Base-by-base conservation (phyloP, 2,329 filamentous ascomycete species). In the Fusarium gaditjirri region DNA sequence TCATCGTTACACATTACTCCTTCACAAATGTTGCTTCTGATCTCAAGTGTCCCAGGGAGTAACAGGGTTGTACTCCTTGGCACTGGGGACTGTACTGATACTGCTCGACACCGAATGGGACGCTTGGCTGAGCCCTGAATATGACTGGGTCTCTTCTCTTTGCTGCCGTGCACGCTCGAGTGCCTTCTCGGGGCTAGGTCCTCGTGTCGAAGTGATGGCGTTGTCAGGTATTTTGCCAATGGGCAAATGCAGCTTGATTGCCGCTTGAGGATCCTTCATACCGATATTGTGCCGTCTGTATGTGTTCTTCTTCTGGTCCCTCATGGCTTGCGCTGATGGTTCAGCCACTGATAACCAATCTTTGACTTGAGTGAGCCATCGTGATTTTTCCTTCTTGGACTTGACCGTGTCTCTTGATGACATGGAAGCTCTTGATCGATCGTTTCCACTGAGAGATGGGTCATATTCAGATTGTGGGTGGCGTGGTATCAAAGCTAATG, bases 281-380 rank as follows among this genome's bases (percentile, higher is more conserved):
- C 83, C 77, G 55, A 87, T 77, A 25, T 84, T 85, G n/a, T 84
- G 82, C 44, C 80, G 84, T 50, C 81, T 79, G 68, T 81, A 87
- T 3, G 81, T 78, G 19, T 81, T 80, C 57, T 80, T 82, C 72
- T 83, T 85, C 68, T 86, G 84, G 19, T 84, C 76, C 70, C 83
- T 85, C 71, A 87, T 79, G 3, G 85, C 86, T 47, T 86, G 83
- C 4, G 81, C 80, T 1, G 86, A 87, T 16, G 86, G 86, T 68
- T 88, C 86, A 52, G 83, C 85, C 27, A 82, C 80, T 4, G 81
- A 80, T 12, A 87, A 75, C 86, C 86, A 88, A 47, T 80, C 81
- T 65, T 85, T 88, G 52, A 87, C 75, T 33, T 84, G 82, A 11
- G 78, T 78, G 27, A 86, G 61, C 83, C 85, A 86, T 41, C 74